Evolutionary conservation across 768 basidiomycete genomes (phyloP), one percentile per base, ranked within the genome.

Genomic region (Leccinum variicolor): DNA sequence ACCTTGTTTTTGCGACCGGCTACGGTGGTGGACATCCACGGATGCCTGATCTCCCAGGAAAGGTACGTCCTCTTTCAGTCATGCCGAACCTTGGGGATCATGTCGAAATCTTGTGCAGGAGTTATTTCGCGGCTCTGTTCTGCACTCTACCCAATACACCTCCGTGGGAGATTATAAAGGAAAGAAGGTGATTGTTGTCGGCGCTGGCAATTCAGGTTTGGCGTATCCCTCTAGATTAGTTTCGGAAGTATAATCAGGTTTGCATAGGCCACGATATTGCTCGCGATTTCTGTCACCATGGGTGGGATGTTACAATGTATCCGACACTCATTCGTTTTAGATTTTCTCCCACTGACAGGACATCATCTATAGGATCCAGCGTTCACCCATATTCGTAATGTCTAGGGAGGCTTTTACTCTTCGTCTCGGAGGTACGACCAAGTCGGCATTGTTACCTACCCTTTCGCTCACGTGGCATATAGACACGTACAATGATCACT

Each of bases 131-230:
- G 85, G 87, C 8, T 62, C 74, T 21, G 61, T 82, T 7, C 52
- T 81, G 6, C 87, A 90, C 64, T 87, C 86, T 0, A 72, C 75
- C 2, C 60, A 76, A 23, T 81, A 81, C 66, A 79, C 72, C 14
- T 73, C 72, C 9, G 81, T 79, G 0, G 53, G 65, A 2, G 80
- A 78, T 9, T 79, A 80, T 62, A 57, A 62, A 9, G 85, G 85
- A 11, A 88, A 87, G 75, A 86, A 82, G 62, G 85, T 80, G 6
- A 75, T 88, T 4, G 76, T 89, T 10, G 74, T 90, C 8, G 86
- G 87, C 4, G 80, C 87, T 13, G 79, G 82, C 51, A 86, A 81
- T 50, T 85, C 85, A 41, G 82, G 81, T 81, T 52, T 26, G 53
- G 46, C 26, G 14, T 31, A 36, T 33, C 17, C 11, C 10, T 41